These are phyloP conservation scores for Crithidia fasciculata DNA, from an alignment of 208 protist species.

Conservation along the genomic window DNA sequence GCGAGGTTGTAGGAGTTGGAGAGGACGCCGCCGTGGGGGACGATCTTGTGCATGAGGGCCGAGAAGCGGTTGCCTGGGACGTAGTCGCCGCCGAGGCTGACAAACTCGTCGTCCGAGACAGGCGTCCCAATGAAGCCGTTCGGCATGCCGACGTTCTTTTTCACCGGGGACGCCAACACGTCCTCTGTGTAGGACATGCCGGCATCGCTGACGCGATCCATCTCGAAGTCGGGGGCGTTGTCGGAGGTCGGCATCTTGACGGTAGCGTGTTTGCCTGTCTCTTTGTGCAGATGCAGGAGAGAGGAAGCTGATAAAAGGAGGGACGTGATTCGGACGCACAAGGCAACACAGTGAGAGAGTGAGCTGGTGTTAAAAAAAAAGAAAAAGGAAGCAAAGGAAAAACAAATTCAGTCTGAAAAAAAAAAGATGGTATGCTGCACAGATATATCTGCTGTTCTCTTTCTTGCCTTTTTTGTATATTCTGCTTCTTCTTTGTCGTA, in stretches of 20 bases:
- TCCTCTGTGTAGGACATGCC: constrained; percentile 8
- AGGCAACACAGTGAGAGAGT: background rate
- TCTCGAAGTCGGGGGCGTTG: constrained; percentile 4
- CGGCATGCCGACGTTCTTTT: background rate
- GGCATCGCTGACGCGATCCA: constrained; percentile 14
- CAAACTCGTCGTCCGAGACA: constrained; percentile 18
- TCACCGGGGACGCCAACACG: constrained; percentile 4
- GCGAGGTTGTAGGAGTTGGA: constrained; percentile 80
- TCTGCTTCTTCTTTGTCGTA: background rate
- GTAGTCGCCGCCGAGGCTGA: constrained; percentile 33
- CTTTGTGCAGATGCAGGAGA: background rate
- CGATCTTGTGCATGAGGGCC: constrained; percentile 44
- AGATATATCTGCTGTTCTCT: background rate
- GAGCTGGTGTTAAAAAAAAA: constrained; percentile 9
- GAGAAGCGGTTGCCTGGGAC: constrained; percentile 40
- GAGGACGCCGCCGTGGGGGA: constrained; percentile 75
- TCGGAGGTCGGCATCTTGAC: background rate
- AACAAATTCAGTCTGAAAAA: too few relatives aligned
- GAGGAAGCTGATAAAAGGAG: background rate
- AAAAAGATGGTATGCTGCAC: background rate
- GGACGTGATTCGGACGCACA: background rate
- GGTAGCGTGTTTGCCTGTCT: background rate
- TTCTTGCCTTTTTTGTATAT: background rate
- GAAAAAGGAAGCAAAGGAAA: background rate
- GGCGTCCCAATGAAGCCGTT: constrained; percentile 7